Evolutionary conservation across 257 asterid species (phyloP).

Genomic region (Ehretia macrophylla): DNA sequence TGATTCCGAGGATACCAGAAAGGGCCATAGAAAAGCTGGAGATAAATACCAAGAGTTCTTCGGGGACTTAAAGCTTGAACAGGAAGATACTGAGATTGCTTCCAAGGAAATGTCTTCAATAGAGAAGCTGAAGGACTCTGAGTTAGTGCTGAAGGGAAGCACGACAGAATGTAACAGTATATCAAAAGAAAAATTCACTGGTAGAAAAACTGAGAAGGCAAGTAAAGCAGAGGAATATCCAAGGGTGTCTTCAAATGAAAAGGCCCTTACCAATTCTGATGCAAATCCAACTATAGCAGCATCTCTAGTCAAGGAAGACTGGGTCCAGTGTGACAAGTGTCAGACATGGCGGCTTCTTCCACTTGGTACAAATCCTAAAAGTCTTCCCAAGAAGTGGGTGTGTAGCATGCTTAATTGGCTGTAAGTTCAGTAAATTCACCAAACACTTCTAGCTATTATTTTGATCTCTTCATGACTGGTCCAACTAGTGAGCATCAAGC

Average conservation of each 20-base stretch:
- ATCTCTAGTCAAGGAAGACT: constrained; percentile 72
- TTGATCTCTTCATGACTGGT: not conserved
- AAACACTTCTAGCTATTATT: not conserved
- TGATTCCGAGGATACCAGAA: constrained; percentile 41
- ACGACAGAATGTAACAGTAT: constrained; percentile 28
- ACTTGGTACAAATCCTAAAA: constrained; percentile 68
- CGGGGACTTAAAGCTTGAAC: constrained; percentile 70
- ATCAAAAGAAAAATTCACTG: constrained; percentile 39
- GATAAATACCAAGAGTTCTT: constrained; percentile 70
- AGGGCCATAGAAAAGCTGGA: constrained; percentile 43
- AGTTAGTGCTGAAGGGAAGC: constrained; percentile 35
- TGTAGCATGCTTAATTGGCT: constrained; percentile 96
- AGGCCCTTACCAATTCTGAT: constrained; percentile 40
- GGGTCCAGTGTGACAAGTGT: constrained; percentile 91
- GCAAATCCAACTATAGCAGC: constrained; percentile 40
- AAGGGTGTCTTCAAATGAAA: constrained; percentile 26
- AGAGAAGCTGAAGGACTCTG: constrained; percentile 42
- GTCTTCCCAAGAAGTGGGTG: constrained; percentile 90
- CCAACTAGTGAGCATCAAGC: too few relatives aligned
- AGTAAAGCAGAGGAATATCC: constrained; percentile 31
- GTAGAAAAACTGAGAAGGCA: constrained; percentile 37
- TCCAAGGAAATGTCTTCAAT: constrained; percentile 51
- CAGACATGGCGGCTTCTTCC: constrained; percentile 91
- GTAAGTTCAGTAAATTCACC: constrained; percentile 70
- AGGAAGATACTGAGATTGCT: constrained; percentile 50